Percentiles rank a stretch among this genome's conserved stretches.
Evolutionary conservation across 148 eudicot species (phyloP).

Genomic region (Rhododendron henanense): DNA sequence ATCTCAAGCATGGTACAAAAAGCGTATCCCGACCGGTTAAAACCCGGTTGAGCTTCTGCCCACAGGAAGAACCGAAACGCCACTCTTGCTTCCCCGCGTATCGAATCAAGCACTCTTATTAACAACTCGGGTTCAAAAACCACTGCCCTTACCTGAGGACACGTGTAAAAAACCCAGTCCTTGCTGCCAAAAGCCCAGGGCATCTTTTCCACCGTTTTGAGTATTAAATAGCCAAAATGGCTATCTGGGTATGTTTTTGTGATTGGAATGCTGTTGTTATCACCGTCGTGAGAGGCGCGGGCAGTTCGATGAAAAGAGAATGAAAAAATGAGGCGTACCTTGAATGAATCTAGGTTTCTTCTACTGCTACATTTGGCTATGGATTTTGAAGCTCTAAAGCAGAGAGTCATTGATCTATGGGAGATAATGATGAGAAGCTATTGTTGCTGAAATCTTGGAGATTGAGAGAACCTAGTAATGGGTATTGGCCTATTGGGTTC

Average conservation of each 20-base stretch:
- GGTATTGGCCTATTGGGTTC: background rate
- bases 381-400: constrained; percentile 36
- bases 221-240: constrained; percentile 24
- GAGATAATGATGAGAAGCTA: background rate
- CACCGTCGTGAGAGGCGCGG: background rate
- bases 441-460: background rate
- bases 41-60: constrained; percentile 45
- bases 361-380: constrained; percentile 12
- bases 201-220: constrained; percentile 23
- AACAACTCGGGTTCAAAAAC: constrained; percentile 38
- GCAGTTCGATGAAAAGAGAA: constrained; percentile 12
- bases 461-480: background rate
- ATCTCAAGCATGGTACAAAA: constrained; percentile 46
- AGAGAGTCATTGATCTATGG: constrained; percentile 43
- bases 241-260: background rate
- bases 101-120: constrained; percentile 29
- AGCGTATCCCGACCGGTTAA: constrained; percentile 25
- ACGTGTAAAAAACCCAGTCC: constrained; percentile 7
- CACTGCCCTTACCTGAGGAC: constrained; percentile 22
- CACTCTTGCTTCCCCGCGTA: constrained; percentile 26
- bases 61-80: constrained; percentile 45
- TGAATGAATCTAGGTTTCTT: constrained; percentile 15
- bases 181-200: constrained; percentile 24
- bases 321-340: constrained; percentile 31
- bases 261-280: background rate